Evolutionary conservation across 2,329 filamentous ascomycete genomes (phyloP).

Genomic region (Fusarium citri): DNA sequence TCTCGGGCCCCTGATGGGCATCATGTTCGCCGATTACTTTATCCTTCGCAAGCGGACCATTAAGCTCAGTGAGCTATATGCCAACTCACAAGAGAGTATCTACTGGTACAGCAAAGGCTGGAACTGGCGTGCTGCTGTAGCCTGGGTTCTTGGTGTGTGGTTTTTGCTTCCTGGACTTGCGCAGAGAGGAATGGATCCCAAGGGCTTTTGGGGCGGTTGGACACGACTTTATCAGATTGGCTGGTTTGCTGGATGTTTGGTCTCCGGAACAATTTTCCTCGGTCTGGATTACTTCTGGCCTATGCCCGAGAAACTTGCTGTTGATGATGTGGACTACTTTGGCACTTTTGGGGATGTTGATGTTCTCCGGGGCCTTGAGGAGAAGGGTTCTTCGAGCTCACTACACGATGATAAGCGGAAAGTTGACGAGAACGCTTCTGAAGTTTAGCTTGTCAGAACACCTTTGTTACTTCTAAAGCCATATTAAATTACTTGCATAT

Average conservation of each 20-base stretch:
- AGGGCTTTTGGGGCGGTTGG: neutral
- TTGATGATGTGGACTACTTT: neutral
- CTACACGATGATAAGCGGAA: neutral
- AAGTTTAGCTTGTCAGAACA: neutral
- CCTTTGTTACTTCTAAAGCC: too few species aligned
- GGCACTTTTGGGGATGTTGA: neutral
- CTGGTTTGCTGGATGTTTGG: neutral
- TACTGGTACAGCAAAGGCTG: neutral
- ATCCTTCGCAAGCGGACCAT: neutral
- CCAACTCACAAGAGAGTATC: neutral
- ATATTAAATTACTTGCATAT: too few species aligned
- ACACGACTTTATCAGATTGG: neutral
- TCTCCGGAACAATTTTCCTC: neutral
- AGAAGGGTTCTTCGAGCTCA: neutral
- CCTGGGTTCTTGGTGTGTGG: neutral
- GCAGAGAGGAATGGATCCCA: neutral
- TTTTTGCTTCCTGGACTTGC: neutral
- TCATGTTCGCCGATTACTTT: neutral
- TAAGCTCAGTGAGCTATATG: neutral
- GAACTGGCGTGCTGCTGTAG: neutral
- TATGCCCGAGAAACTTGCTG: neutral
- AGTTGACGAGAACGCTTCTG: neutral
- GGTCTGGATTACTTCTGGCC: neutral
- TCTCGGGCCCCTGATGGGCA: neutral
- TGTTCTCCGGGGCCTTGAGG: neutral